Base-by-base conservation (phyloP, 208 protist species). In the Leishmania braziliensis region DNA sequence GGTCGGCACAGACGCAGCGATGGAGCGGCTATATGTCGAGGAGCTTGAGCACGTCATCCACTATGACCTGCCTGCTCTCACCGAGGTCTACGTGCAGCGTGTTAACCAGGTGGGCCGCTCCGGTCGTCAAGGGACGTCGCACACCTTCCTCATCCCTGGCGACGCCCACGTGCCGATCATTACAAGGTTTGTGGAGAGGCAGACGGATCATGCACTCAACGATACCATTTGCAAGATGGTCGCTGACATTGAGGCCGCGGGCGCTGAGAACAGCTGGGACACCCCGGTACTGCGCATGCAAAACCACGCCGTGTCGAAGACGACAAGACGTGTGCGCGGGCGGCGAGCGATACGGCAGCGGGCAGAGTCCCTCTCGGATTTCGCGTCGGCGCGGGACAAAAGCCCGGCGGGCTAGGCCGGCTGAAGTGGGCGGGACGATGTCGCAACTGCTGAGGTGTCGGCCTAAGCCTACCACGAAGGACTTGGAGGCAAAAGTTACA, bases 51-150 rank as follows among this genome's bases (percentile, higher is more conserved):
- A 99, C 83, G 98, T 99, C 50, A 95, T 99, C 23, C 98, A 99
- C 85, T 99, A 98, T 83, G 98, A 99, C 83, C 86, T 99, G 36
- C 98, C 99, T 23, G 84, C 79, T 14, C 88, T 92, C 83, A 97
- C 99, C 53, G 98, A 99, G 48, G 94, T 98, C 56, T 99, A 99
- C 88, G 94, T 99, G 50, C 99, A 99, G 79, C 92, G 99, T 69
- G 99, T 99, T 84, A 98, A 99, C 82, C 91, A 98, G 78, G 99
- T 99, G 9, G 99, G 99, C 36, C 91, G 98, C 54, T 98, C 96
- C 20, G 98, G 98, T 48, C 98, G 98, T 26, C 78, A 72, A 5
- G 98, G 99, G 33, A 83, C 94, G 23, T 96, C 98, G 8, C 98
- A 98, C 65, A 93, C 98, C 26, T 98, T 99, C 80, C 94, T 99